Evolutionary conservation across 1,284 basidiomycete species (phyloP).

Genomic region (Irpex sp.): DNA sequence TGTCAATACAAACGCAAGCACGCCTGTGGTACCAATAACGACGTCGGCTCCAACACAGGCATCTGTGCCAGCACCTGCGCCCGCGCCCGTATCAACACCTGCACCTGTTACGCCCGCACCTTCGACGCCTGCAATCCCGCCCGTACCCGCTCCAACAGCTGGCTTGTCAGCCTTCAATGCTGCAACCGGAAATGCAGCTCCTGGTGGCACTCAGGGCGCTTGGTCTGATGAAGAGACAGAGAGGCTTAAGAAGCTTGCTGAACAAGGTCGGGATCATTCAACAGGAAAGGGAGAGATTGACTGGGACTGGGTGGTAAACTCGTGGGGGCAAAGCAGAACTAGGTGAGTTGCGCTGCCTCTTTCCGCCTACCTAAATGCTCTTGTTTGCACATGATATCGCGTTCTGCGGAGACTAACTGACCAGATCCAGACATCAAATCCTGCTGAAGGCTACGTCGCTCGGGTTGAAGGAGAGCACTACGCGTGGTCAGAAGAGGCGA

Average conservation of each 20-base stretch:
- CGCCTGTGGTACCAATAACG: slow-evolving; percentile 17
- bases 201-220: slow-evolving; percentile 57
- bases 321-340: slow-evolving; percentile 69
- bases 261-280: slow-evolving; percentile 49
- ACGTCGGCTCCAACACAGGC: slow-evolving; percentile 4
- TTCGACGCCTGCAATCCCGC: slow-evolving; percentile 22
- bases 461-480: slow-evolving; percentile 70
- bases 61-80: slow-evolving; percentile 22
- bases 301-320: slow-evolving; percentile 71
- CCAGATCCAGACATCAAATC: slow-evolving; percentile 61
- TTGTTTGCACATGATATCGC: not conserved
- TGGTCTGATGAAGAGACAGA: slow-evolving; percentile 77
- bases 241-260: slow-evolving; percentile 58
- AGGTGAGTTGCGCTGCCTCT: slow-evolving; percentile 39
- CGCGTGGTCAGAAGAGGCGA: slow-evolving; percentile 59
- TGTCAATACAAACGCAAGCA: not conserved
- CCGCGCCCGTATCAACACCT: slow-evolving; percentile 13
- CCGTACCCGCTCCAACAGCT: slow-evolving; percentile 13
- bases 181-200: slow-evolving; percentile 33
- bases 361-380: not conserved
- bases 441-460: slow-evolving; percentile 72
- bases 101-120: slow-evolving; percentile 15
- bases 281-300: slow-evolving; percentile 54
- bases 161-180: slow-evolving; percentile 30
- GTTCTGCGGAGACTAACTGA: slow-evolving; percentile 4